phyloP scores from a whole-genome alignment of 2,329 filamentous ascomycete species.

The Sporothrix euskadiensis region DNA sequence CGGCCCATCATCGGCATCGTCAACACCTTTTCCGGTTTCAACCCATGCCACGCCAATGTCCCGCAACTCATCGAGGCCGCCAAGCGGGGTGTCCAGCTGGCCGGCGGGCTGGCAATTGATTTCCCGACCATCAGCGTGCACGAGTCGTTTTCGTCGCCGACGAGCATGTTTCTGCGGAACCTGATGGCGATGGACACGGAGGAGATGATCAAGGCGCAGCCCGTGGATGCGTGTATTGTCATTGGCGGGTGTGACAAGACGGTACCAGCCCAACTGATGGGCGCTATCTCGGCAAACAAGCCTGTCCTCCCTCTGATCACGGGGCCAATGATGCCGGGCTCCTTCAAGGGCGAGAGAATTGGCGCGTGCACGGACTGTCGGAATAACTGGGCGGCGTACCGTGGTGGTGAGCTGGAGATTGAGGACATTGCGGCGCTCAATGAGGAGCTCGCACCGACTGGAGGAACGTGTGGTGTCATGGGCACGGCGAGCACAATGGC shows the following conservation, averaged over 20 bases:
- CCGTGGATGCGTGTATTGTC: constrained; percentile 66
- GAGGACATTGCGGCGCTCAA: constrained; percentile 72
- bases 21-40: constrained; percentile 72
- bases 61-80: constrained; percentile 70
- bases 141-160: constrained; percentile 68
- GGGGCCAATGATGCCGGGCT: constrained; percentile 73
- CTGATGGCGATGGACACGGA: constrained; percentile 80
- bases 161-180: constrained; percentile 73
- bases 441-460: constrained; percentile 70
- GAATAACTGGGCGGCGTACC: constrained; percentile 70
- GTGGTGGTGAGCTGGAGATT: constrained; percentile 66
- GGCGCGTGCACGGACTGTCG: constrained; percentile 75
- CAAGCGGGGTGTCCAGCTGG: constrained; percentile 66
- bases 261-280: constrained; percentile 73
- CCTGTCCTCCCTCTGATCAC: constrained; percentile 68
- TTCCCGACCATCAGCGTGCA: constrained; percentile 74
- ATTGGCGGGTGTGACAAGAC: constrained; percentile 77
- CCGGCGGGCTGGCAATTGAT: constrained; percentile 67
- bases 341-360: constrained; percentile 61
- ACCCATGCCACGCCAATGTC: constrained; percentile 72
- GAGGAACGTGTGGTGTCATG: constrained; percentile 86
- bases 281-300: constrained; percentile 72
- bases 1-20: constrained; percentile 73
- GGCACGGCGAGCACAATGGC: constrained; percentile 91
- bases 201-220: constrained; percentile 73